Conservation (phyloP, 768 basidiomycete species). For the Psilocybe cyanescens region DNA sequence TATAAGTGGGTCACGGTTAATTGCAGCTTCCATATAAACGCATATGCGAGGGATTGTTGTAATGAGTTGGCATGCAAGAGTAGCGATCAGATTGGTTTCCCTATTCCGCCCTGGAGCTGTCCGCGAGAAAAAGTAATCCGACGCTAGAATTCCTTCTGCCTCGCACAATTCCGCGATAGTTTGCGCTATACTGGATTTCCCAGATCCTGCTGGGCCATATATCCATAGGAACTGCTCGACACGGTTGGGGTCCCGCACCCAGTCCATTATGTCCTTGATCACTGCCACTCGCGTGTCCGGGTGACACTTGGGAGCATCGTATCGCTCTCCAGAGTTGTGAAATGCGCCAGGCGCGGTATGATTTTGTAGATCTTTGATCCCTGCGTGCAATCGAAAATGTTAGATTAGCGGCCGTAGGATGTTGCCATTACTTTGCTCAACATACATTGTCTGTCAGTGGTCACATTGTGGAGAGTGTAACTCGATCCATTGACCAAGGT, state of each 20-base stretch:
- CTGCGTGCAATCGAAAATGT: no score
- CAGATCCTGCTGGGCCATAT: slow-evolving; percentile 11
- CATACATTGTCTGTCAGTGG: no score
- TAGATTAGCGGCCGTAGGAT: no score
- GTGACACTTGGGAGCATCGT: slow-evolving; percentile 14
- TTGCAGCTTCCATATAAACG: not conserved
- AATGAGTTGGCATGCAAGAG: slow-evolving; percentile 9
- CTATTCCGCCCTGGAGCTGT: not conserved
- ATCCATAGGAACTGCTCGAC: slow-evolving; percentile 6
- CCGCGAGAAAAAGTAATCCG: slow-evolving; percentile 13
- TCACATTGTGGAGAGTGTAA: no score
- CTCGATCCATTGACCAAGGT: no score
- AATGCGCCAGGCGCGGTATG: not conserved
- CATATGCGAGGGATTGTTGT: not conserved
- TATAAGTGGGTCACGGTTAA: slow-evolving; percentile 1
- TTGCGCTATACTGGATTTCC: slow-evolving; percentile 13
- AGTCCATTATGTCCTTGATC: not conserved
- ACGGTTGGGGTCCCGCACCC: not conserved
- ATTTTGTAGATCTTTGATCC: no score
- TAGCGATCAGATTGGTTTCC: slow-evolving; percentile 2
- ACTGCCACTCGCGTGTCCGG: slow-evolving; percentile 2
- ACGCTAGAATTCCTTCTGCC: not conserved
- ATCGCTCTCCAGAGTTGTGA: slow-evolving; percentile 11
- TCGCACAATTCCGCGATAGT: slow-evolving; percentile 8
- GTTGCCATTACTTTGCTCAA: no score